Evolutionary conservation across 2,329 filamentous ascomycete genomes (phyloP).

Genomic region (Polytolypa hystricis): DNA sequence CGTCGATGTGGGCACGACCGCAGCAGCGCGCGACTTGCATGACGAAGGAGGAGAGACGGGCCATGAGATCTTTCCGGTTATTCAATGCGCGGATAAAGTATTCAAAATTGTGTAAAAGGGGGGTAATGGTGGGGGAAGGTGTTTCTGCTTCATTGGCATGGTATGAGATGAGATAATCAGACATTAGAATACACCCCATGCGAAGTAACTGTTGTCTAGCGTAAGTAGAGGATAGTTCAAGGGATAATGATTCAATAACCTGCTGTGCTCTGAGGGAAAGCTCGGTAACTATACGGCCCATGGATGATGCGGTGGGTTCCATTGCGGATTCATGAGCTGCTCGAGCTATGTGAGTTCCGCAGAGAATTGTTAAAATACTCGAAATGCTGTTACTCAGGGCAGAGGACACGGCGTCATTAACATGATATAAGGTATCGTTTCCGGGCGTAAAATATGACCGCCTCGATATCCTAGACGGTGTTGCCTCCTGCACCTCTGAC

Average conservation of each 20-base stretch:
- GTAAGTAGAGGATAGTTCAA: neutral
- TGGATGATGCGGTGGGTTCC: constrained; percentile 3
- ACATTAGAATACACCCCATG: constrained; percentile 11
- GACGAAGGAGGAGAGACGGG: constrained; percentile 24
- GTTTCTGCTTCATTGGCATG: neutral
- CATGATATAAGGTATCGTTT: no score
- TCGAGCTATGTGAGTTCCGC: constrained; percentile 7
- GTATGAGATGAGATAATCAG: constrained; percentile 8
- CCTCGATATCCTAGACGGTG: no score
- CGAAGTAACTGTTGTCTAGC: constrained; percentile 6
- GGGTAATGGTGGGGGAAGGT: neutral
- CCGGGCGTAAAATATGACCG: no score
- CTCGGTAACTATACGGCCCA: constrained; percentile 7
- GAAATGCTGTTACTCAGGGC: constrained; percentile 13
- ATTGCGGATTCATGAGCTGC: neutral
- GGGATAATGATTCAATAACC: constrained; percentile 4
- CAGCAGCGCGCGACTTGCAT: constrained; percentile 25
- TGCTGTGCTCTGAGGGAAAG: constrained; percentile 8
- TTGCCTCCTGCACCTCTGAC: neutral
- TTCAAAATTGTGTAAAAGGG: constrained; percentile 17
- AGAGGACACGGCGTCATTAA: no score
- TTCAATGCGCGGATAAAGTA: constrained; percentile 20
- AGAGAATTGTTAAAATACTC: constrained; percentile 11
- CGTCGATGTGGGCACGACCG: constrained; percentile 15
- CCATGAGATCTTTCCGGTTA: constrained; percentile 21